Base-by-base conservation (phyloP, 129 eudicot genomes). In the Lactuca saligna region DNA sequence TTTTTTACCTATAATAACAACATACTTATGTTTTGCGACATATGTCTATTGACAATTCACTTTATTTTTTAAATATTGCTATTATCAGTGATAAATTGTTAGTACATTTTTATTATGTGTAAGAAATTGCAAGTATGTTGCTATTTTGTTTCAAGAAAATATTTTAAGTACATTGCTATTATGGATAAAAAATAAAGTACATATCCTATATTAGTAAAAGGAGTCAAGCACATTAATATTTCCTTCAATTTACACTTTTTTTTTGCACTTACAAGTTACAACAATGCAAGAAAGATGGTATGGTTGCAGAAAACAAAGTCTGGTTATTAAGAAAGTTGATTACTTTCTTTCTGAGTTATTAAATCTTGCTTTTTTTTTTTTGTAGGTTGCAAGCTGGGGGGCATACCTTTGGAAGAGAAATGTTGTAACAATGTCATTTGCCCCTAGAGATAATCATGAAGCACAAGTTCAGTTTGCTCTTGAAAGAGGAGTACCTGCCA, bases 361-460 rank as follows among this genome's bases (percentile, higher is more conserved):
- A 57, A 56, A n/a, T n/a, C n/a, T n/a, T 44, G 34, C 12, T 64
- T 15, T 38, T 3, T 7, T 55, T 4, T 63, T 51, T 57, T 20
- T n/a, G n/a, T 35, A 92, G 98, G 98, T 92, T 80, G 98, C 98
- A 31, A 92, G 98, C 78, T 92, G 96, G 98, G 98, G 98, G 9
- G 98, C 98, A 35, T 92, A 92, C 69, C 86, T 92, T 17, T 88
- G 95, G 95, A 82, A 85, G 75, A 84, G 87, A 83, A 92, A 92
- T 68, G 98, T 92, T 11, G 69, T 92, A 73, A 88, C 98, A 4
- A 92, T 92, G 98, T 92, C 98, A 29, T 88, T 92, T 74, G 98
- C 98, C 34, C 97, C 97, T 20, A 86, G 93, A 77, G 97, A 91
- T 73, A 85, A 90, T 34, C 97, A 91, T 64, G 93, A 88, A 74